These are phyloP conservation scores for Crepidotus variabilis DNA, from an alignment of 768 basidiomycete species.

Conservation along the genomic window DNA sequence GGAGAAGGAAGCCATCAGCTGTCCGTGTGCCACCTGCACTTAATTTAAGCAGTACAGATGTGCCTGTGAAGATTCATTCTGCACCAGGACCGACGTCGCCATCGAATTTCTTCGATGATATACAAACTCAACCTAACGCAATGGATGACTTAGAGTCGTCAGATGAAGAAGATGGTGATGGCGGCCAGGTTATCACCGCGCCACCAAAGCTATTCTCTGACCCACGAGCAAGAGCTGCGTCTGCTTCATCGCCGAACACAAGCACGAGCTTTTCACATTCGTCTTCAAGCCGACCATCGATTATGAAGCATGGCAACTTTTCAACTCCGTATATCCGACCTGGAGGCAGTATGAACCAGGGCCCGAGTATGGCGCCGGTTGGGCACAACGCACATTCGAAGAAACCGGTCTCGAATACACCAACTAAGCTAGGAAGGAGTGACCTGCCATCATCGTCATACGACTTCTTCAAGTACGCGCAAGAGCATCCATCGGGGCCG, in stretches of 20 bases:
- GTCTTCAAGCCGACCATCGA: conserved; percentile 29
- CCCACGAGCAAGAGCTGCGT: conserved; percentile 33
- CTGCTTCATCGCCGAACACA: conserved; percentile 24
- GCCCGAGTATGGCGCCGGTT: conserved; percentile 9
- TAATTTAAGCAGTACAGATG: conserved; percentile 34
- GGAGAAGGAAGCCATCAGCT: conserved; percentile 14
- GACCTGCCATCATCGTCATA: conserved; percentile 35
- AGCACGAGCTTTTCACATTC: not conserved
- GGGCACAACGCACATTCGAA: conserved; percentile 32
- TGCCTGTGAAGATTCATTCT: conserved; percentile 47
- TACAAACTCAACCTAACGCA: conserved; percentile 65
- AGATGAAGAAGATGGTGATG: conserved; percentile 41
- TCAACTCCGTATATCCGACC: conserved; percentile 60
- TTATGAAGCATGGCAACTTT: conserved; percentile 67
- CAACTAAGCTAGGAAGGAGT: conserved; percentile 34
- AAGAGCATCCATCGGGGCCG: conserved; percentile 28
- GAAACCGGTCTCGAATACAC: conserved; percentile 52
- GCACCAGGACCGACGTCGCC: conserved; percentile 65
- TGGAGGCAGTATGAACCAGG: conserved; percentile 27
- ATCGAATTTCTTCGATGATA: conserved; percentile 71
- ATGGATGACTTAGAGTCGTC: conserved; percentile 73
- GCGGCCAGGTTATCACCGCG: conserved; percentile 19
- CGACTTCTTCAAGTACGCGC: conserved; percentile 44
- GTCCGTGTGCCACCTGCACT: conserved; percentile 7
- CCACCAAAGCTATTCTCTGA: conserved; percentile 25